These are phyloP conservation scores for Cardiospermum halicacabum DNA, from an alignment of 345 rosid species.

Conservation along the genomic window DNA sequence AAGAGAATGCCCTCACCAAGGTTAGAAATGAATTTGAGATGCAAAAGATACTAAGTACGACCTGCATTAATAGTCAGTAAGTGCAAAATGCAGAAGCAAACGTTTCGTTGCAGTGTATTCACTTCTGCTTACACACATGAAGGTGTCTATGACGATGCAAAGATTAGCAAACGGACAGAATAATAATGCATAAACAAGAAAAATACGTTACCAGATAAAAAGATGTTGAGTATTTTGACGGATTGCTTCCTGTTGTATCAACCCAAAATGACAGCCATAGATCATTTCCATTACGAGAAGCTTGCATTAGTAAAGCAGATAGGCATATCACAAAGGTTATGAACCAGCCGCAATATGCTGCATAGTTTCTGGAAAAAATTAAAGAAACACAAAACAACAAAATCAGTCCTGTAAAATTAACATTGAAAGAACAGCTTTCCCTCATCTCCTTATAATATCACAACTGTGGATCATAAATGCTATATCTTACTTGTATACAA, in stretches of 20 bases:
- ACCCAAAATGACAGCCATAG: conserved; percentile 95
- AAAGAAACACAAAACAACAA: not conserved
- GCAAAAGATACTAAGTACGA: conserved; percentile 73
- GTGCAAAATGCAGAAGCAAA: conserved; percentile 3
- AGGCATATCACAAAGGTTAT: conserved; percentile 53
- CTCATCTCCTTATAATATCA: not conserved
- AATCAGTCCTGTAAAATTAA: not conserved
- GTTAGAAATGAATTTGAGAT: conserved; percentile 63
- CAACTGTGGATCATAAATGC: not conserved
- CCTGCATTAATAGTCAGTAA: conserved; percentile 39
- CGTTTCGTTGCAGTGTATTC: conserved; percentile 1
- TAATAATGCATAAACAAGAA: conserved; percentile 1
- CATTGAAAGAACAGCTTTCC: not conserved
- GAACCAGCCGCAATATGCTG: conserved; percentile 70
- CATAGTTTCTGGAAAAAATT: conserved; percentile 62
- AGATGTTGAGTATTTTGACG: conserved; percentile 47
- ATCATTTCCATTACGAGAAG: conserved; percentile 90
- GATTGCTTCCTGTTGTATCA: conserved; percentile 55
- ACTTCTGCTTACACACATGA: not conserved
- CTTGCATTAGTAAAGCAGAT: conserved; percentile 91
- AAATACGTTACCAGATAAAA: conserved; percentile 62
- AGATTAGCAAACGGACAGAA: not conserved
- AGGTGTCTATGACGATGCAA: not conserved
- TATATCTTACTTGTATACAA: conserved; percentile 66
- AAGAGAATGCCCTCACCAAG: conserved; percentile 85